These are phyloP conservation scores for Aspergillus costaricaensis DNA, from an alignment of 2,329 filamentous ascomycete species.

Conservation along the genomic window DNA sequence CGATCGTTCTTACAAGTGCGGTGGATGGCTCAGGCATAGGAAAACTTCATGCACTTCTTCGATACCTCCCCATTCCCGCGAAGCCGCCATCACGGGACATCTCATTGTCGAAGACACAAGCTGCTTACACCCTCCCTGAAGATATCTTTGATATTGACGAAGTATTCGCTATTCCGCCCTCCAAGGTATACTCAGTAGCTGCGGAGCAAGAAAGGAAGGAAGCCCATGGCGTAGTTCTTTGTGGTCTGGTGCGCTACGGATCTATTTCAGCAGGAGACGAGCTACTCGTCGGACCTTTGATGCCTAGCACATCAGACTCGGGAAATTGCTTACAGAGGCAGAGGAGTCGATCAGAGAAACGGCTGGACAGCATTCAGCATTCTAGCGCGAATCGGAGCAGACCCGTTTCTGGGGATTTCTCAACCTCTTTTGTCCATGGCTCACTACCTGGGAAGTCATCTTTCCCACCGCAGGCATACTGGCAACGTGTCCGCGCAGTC, in stretches of 20 bases:
- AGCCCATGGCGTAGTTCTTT: constrained; percentile 71
- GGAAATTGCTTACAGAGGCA: constrained; percentile 36
- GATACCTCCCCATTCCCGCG: constrained; percentile 70
- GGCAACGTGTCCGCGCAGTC: constrained; percentile 77
- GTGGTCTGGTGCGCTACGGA: constrained; percentile 80
- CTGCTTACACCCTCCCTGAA: constrained; percentile 52
- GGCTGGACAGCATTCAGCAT: constrained; percentile 24
- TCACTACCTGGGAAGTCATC: constrained; percentile 45
- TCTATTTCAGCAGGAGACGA: constrained; percentile 74
- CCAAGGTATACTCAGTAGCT: constrained; percentile 54
- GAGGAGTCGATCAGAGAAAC: constrained; percentile 21
- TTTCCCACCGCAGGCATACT: constrained; percentile 65
- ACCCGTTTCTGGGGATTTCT: constrained; percentile 37
- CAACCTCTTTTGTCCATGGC: constrained; percentile 33
- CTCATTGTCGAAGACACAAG: constrained; percentile 17
- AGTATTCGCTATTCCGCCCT: constrained; percentile 73
- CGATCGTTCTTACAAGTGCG: constrained; percentile 84
- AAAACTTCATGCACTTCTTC: constrained; percentile 77
- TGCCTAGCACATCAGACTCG: constrained; percentile 48
- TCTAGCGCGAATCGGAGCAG: constrained; percentile 31
- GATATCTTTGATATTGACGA: constrained; percentile 89
- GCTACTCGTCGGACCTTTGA: constrained; percentile 76
- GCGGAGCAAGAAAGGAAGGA: constrained; percentile 44
- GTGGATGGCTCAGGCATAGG: constrained; percentile 82
- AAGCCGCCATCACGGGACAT: constrained; percentile 28